These are phyloP conservation scores for Peniophora sp. DNA, from an alignment of 1,284 basidiomycete species.

Conservation along the genomic window DNA sequence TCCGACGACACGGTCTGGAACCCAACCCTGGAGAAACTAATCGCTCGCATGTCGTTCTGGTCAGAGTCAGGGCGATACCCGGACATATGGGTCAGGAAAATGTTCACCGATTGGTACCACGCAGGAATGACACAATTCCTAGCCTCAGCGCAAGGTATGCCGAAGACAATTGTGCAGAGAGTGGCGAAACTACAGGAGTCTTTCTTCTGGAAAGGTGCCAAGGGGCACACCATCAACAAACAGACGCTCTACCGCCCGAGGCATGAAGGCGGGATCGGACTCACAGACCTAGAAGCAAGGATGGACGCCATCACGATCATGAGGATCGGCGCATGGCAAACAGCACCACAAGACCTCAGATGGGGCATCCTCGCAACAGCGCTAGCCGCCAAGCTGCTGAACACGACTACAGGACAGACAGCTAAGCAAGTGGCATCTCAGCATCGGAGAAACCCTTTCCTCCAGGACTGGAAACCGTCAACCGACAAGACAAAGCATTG, in stretches of 20 bases:
- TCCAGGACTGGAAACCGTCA: too few species aligned
- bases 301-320: constrained; percentile 19
- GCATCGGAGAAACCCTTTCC: background rate
- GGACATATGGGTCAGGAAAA: background rate
- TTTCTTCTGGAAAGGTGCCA: constrained; percentile 16
- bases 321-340: constrained; percentile 15
- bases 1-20: constrained; percentile 14
- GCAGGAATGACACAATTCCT: constrained; percentile 20
- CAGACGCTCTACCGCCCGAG: constrained; percentile 3
- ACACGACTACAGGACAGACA: background rate
- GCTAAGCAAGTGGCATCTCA: too few species aligned
- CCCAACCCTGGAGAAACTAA: constrained; percentile 11
- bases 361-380: too few species aligned
- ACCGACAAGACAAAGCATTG: too few species aligned
- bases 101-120: constrained; percentile 4
- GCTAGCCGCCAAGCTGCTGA: too few species aligned
- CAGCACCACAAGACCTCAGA: constrained; percentile 15
- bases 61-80: background rate
- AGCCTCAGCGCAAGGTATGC: constrained; percentile 19
- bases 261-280: constrained; percentile 12
- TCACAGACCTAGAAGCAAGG: constrained; percentile 16
- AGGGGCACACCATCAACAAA: constrained; percentile 2
- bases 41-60: constrained; percentile 12
- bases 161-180: background rate
- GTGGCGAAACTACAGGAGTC: constrained; percentile 4